Percentiles rank a stretch among this genome's conserved stretches.
phyloP scores from a whole-genome alignment of 148 eudicot genomes.

The Linanthus parryae region DNA sequence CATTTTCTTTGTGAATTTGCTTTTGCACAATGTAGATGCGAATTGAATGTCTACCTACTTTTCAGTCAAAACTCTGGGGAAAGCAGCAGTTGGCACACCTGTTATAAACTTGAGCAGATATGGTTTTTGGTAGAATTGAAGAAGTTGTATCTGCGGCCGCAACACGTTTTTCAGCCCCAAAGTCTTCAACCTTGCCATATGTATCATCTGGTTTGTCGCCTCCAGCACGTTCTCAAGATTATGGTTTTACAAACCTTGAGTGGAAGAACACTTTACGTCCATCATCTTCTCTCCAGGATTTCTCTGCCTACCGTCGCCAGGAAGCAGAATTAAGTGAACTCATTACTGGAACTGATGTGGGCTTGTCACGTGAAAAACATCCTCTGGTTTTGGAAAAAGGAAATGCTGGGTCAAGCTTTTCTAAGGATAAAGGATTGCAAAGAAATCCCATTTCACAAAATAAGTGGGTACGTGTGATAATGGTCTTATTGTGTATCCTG shows the following conservation, averaged over 20 bases:
- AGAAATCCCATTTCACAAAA: conserved; percentile 27
- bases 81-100: conserved; percentile 1
- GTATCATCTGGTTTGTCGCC: conserved; percentile 62
- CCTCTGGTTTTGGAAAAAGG: conserved; percentile 34
- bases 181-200: conserved; percentile 46
- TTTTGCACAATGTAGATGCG: too few species aligned
- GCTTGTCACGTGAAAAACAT: conserved; percentile 25
- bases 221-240: conserved; percentile 43
- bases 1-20: too few species aligned
- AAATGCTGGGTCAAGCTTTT: conserved; percentile 56
- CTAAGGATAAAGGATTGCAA: conserved; percentile 67
- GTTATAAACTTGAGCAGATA: conserved; percentile 20
- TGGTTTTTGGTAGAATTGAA: conserved; percentile 54
- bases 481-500: conserved; percentile 53
- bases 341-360: conserved; percentile 25
- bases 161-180: conserved; percentile 44
- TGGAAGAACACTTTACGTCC: conserved; percentile 44
- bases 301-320: conserved; percentile 57
- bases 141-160: conserved; percentile 47
- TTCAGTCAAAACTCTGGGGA: too few species aligned
- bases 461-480: conserved; percentile 49
- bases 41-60: too few species aligned
- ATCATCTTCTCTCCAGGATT: conserved; percentile 91
- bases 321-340: conserved; percentile 50
- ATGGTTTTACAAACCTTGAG: conserved; percentile 33